Evolutionary conservation across 257 asterid species (phyloP).

Genomic region (Nicotiana otophora): DNA sequence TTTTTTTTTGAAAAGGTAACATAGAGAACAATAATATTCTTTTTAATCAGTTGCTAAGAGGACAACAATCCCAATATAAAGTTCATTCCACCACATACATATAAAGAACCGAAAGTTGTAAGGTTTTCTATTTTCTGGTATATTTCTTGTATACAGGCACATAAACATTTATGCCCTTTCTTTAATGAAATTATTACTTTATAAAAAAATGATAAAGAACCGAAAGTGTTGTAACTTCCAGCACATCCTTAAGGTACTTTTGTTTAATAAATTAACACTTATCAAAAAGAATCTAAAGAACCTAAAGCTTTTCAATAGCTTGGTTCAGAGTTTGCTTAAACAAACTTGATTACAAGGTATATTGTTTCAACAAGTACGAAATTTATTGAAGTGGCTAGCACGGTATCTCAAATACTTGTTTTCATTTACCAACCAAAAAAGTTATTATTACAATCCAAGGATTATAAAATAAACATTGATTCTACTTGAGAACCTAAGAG

Average conservation of each 20-base stretch:
- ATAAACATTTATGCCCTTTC: too few species aligned
- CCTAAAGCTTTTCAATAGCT: conserved; percentile 1
- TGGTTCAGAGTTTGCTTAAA: background rate
- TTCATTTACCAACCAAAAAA: conserved; percentile 7
- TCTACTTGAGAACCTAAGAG: background rate
- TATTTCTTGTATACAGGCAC: too few species aligned
- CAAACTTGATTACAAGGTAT: background rate
- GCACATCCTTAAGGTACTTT: conserved; percentile 1
- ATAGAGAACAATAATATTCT: background rate
- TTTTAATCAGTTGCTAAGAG: background rate
- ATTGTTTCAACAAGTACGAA: background rate
- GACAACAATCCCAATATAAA: background rate
- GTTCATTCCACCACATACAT: background rate
- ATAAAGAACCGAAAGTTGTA: background rate
- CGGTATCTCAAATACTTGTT: background rate
- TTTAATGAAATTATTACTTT: too few species aligned
- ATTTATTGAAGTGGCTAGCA: background rate
- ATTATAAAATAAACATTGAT: background rate
- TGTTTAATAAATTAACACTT: background rate
- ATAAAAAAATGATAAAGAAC: background rate
- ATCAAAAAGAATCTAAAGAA: background rate
- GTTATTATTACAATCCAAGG: background rate
- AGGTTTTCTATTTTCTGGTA: too few species aligned
- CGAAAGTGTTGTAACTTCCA: background rate
- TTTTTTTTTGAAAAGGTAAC: too few species aligned